Percentiles rank a stretch among this genome's conserved stretches.
These are phyloP conservation scores for Colletotrichum sp. DNA, from an alignment of 2,329 filamentous ascomycete species.

Conservation along the genomic window DNA sequence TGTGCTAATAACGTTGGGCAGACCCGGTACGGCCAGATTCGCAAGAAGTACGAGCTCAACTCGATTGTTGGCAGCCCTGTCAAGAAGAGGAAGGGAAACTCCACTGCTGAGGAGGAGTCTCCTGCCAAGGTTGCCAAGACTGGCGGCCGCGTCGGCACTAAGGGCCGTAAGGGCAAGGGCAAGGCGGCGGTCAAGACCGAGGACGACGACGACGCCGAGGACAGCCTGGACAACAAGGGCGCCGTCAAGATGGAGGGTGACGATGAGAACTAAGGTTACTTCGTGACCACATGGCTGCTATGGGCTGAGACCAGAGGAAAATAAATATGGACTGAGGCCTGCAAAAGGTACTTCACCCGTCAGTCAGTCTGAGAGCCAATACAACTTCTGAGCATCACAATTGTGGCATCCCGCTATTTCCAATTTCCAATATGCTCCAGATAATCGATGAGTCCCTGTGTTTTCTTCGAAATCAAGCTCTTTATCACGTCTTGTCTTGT, in stretches of 20 bases:
- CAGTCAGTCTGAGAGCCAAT: neutral
- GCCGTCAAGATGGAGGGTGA: constrained; percentile 17
- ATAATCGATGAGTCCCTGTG: neutral
- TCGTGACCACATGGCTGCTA: neutral
- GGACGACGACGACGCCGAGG: neutral
- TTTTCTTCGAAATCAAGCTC: neutral
- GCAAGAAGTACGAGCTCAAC: constrained; percentile 39
- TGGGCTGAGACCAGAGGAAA: neutral
- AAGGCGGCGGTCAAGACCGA: constrained; percentile 23
- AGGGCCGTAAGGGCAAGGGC: constrained; percentile 23
- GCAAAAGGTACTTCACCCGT: neutral
- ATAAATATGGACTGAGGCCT: neutral
- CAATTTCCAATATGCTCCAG: neutral
- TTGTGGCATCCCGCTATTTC: neutral
- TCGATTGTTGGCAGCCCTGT: constrained; percentile 22
- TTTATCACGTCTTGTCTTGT: neutral
- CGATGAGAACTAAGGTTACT: neutral
- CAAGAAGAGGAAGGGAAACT: neutral
- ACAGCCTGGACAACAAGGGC: constrained; percentile 9
- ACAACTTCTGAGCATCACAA: neutral
- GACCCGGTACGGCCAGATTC: constrained; percentile 56
- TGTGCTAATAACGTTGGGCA: constrained; percentile 18
- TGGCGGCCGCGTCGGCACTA: constrained; percentile 18
- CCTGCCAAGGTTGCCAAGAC: constrained; percentile 18
- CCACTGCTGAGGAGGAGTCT: neutral